Evolutionary conservation across 2,329 filamentous ascomycete genomes (phyloP), one percentile per base, ranked within the genome.

Genomic region (Aspergillus hortae): DNA sequence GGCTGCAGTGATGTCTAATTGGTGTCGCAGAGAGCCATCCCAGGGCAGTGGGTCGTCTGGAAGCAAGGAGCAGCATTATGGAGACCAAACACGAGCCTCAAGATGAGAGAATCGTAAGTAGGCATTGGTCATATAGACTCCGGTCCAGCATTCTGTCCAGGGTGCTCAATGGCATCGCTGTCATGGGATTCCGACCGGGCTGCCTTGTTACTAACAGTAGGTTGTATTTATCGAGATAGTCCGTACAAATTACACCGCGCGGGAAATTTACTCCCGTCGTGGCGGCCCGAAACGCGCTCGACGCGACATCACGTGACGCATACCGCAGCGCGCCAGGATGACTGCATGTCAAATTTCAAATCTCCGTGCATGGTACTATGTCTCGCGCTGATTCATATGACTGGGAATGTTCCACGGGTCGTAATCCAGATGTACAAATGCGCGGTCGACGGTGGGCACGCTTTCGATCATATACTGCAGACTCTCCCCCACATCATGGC

Each of bases 391-490:
- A 25, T 67, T 68, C 65, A 69, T 63, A 58, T 76, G 74, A 46
- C 65, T 76, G 9, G 73, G 73, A 32, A 76, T 59, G 60, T 76
- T 76, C 65, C 67, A 73, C 19, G 64, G 62, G 21, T 71, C 64
- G 55, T 79, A 79, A 57, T 79, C 77, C 45, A 78, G 67, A 61
- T 80, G 77, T 2, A 79, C 77, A 59, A 78, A 80, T 1, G 76
- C 77, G 19, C 76, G 61, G 51, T 73, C 70, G 5, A 73, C 69
- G 1, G 69, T 70, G 58, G 68, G 66, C 54, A 67, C 58, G 59
- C 78, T 81, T 68, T 85, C 83, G 11, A 85, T 73, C 67, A 85
- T 85, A 42, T 82, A 75, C 66, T 85, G 82, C 46, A 85, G 65
- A 9, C 76, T 75, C 63, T 85, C 82, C 19, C 79, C 79, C 23